These are phyloP conservation scores for Mycena citricolor DNA, from an alignment of 1,284 basidiomycete species.

Conservation along the genomic window DNA sequence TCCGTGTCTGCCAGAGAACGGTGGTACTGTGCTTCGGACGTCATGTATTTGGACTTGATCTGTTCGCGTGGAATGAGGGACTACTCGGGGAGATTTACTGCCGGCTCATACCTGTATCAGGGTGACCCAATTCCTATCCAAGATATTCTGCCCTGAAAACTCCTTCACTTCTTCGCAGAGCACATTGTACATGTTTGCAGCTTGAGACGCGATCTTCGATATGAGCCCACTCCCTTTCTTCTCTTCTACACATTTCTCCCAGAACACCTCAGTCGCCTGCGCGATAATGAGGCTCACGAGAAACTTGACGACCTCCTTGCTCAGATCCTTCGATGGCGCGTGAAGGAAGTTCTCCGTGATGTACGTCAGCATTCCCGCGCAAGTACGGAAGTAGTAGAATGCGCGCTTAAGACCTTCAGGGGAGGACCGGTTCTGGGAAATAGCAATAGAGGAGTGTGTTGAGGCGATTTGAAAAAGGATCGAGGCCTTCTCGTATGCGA, in stretches of 20 bases:
- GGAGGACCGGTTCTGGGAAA: slow-evolving; percentile 79
- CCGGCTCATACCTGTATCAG: slow-evolving; percentile 66
- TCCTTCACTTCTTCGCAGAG: slow-evolving; percentile 92
- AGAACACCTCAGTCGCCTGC: slow-evolving; percentile 95
- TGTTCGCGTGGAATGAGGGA: slow-evolving; percentile 32
- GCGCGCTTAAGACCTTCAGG: slow-evolving; percentile 95
- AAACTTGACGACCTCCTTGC: slow-evolving; percentile 92
- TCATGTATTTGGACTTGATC: slow-evolving; percentile 91
- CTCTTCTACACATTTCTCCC: slow-evolving; percentile 92
- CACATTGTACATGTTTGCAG: slow-evolving; percentile 76
- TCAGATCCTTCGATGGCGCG: slow-evolving; percentile 96
- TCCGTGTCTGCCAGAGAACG: slow-evolving; percentile 79
- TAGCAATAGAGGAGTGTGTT: slow-evolving; percentile 89
- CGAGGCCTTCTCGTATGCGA: slow-evolving; percentile 98
- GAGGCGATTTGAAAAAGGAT: slow-evolving; percentile 96
- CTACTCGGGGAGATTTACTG: background rate
- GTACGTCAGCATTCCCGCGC: slow-evolving; percentile 96
- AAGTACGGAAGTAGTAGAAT: slow-evolving; percentile 90
- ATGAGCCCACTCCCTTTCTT: slow-evolving; percentile 83
- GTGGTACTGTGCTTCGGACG: slow-evolving; percentile 86
- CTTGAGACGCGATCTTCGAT: slow-evolving; percentile 84
- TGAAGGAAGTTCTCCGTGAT: slow-evolving; percentile 99
- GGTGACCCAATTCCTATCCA: slow-evolving; percentile 93
- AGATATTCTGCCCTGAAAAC: slow-evolving; percentile 92
- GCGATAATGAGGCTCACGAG: slow-evolving; percentile 85